Evolutionary conservation across 768 basidiomycete species (phyloP).

Genomic region (Pulveroboletus frians): DNA sequence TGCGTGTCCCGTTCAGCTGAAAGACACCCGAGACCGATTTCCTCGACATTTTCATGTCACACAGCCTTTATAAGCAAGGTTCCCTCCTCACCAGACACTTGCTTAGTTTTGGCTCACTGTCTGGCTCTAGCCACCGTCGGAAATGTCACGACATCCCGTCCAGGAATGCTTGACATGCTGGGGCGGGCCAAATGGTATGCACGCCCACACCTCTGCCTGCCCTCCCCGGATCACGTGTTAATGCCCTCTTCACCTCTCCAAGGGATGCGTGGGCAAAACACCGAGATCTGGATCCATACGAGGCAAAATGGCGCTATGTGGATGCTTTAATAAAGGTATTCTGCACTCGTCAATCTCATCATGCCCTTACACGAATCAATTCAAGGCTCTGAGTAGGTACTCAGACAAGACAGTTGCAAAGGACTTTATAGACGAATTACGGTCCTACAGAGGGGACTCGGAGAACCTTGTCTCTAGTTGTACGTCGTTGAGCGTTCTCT

Average conservation of each 20-base stretch:
- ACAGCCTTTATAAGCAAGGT: constrained; percentile 93
- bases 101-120: constrained; percentile 1
- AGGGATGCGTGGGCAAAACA: constrained; percentile 98
- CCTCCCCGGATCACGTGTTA: constrained; percentile 19
- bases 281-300: constrained; percentile 67
- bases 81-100: background rate
- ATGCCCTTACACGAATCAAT: background rate
- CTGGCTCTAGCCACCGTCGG: constrained; percentile 71
- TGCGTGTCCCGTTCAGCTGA: constrained; percentile 27
- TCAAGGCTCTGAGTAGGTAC: constrained; percentile 72
- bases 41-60: background rate
- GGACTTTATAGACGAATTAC: constrained; percentile 71
- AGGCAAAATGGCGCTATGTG: constrained; percentile 89
- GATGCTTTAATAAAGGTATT: constrained; percentile 77
- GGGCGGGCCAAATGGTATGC: constrained; percentile 88
- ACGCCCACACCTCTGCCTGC: background rate
- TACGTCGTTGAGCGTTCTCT: constrained; percentile 28
- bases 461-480: constrained; percentile 62
- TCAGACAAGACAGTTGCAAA: constrained; percentile 76
- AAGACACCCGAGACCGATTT: constrained; percentile 4
- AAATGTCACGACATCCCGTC: constrained; percentile 73
- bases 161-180: constrained; percentile 87
- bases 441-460: constrained; percentile 68
- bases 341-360: constrained; percentile 2
- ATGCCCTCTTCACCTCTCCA: background rate